phyloP scores from a whole-genome alignment of 805 yeast species.

The Spathaspora hagerdaliae region DNA sequence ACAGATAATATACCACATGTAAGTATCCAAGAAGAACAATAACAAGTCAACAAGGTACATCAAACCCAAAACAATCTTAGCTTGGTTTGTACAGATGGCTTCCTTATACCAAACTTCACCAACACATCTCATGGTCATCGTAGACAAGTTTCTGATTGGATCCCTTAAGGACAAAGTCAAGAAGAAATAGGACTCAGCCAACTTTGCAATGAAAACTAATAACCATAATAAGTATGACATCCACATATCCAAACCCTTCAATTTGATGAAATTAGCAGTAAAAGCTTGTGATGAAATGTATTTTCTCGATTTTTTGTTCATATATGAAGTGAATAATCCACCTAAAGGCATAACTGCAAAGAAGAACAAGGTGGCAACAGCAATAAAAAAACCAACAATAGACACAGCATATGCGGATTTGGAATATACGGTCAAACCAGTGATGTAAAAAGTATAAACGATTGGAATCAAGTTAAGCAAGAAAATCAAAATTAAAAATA shows the following conservation, averaged over 20 bases:
- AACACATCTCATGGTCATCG: constrained; percentile 85
- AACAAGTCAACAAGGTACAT: constrained; percentile 91
- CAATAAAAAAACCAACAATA: constrained; percentile 85
- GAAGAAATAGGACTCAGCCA: constrained; percentile 87
- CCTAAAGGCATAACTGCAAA: constrained; percentile 95
- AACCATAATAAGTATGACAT: constrained; percentile 91
- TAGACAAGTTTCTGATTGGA: constrained; percentile 86
- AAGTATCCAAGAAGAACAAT: constrained; percentile 97
- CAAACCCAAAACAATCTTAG: constrained; percentile 84
- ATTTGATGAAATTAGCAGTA: constrained; percentile 83
- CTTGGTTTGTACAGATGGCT: constrained; percentile 76
- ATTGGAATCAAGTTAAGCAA: constrained; percentile 79
- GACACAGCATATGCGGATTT: constrained; percentile 74
- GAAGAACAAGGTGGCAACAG: constrained; percentile 77
- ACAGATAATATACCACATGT: constrained; percentile 96
- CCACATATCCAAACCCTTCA: constrained; percentile 91
- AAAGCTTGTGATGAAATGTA: constrained; percentile 93
- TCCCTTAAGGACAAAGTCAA: constrained; percentile 86
- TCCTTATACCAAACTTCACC: constrained; percentile 92
- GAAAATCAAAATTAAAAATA: constrained; percentile 66
- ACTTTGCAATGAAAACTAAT: constrained; percentile 84
- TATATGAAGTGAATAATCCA: constrained; percentile 88
- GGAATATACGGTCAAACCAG: constrained; percentile 63
- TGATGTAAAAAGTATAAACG: constrained; percentile 79
- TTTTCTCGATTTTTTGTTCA: constrained; percentile 80